Percentiles rank a stretch among this genome's conserved stretches.
phyloP scores from a whole-genome alignment of 2,329 filamentous ascomycete species.

The Trematosphaeria pertusa region DNA sequence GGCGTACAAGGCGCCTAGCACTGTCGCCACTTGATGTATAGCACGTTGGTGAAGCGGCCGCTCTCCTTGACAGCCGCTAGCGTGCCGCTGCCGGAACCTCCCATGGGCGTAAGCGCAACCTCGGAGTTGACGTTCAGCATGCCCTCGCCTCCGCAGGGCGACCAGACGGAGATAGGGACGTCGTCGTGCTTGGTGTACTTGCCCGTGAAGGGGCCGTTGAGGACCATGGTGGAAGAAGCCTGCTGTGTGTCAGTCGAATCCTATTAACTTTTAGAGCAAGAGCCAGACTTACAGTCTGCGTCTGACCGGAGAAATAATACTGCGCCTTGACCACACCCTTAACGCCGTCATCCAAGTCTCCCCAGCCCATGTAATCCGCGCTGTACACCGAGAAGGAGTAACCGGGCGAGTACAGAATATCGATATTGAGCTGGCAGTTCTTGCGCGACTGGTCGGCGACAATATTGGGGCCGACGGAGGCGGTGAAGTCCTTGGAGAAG shows the following conservation, averaged over 20 bases:
- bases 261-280: neutral
- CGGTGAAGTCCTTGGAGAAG: conserved; percentile 42
- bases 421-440: conserved; percentile 48
- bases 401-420: conserved; percentile 43
- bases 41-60: conserved; percentile 30
- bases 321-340: conserved; percentile 42
- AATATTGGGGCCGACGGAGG: conserved; percentile 33
- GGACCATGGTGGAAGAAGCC: conserved; percentile 19
- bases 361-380: conserved; percentile 46
- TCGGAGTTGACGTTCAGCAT: conserved; percentile 42
- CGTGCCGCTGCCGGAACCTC: conserved; percentile 26
- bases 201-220: conserved; percentile 52
- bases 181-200: conserved; percentile 56
- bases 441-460: conserved; percentile 40
- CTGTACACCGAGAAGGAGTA: conserved; percentile 45
- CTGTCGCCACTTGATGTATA: conserved; percentile 44
- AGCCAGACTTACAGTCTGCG: neutral
- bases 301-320: conserved; percentile 47
- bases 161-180: conserved; percentile 35
- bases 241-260: conserved; percentile 4
- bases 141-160: conserved; percentile 34
- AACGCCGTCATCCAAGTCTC: conserved; percentile 43
- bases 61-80: conserved; percentile 35
- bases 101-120: conserved; percentile 36
- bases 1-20: conserved; percentile 38